Evolutionary conservation across 2,329 filamentous ascomycete species (phyloP).

Genomic region (Parascedosporium putredinis): DNA sequence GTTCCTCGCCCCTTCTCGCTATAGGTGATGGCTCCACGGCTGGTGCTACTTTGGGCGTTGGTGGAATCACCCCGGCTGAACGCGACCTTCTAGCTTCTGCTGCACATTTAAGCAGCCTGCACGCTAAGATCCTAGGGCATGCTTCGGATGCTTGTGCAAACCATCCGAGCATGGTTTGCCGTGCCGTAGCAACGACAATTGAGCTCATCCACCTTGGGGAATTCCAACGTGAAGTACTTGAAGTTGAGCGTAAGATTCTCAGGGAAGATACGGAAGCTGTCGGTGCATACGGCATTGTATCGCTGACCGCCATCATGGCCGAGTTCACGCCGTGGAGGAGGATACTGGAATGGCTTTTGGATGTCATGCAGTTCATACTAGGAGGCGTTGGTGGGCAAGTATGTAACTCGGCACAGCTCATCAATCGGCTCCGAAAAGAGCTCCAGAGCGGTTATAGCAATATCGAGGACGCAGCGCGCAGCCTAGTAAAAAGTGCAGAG

Average conservation of each 20-base stretch:
- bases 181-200: slow-evolving; percentile 74
- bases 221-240: slow-evolving; percentile 75
- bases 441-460: slow-evolving; percentile 82
- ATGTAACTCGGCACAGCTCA: slow-evolving; percentile 61
- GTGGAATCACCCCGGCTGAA: slow-evolving; percentile 64
- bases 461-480: slow-evolving; percentile 65
- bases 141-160: slow-evolving; percentile 56
- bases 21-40: slow-evolving; percentile 23
- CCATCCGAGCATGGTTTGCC: slow-evolving; percentile 74
- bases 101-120: slow-evolving; percentile 66
- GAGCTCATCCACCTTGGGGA: slow-evolving; percentile 61
- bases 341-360: slow-evolving; percentile 77
- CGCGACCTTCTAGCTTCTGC: slow-evolving; percentile 69
- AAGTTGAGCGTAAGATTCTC: slow-evolving; percentile 72
- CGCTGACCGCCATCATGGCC: slow-evolving; percentile 70
- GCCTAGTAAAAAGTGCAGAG: slow-evolving; percentile 70
- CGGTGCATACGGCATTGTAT: slow-evolving; percentile 87
- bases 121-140: slow-evolving; percentile 59
- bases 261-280: slow-evolving; percentile 68
- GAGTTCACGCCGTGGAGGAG: slow-evolving; percentile 84
- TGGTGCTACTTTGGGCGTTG: slow-evolving; percentile 30
- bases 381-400: slow-evolving; percentile 19
- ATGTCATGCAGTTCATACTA: slow-evolving; percentile 59
- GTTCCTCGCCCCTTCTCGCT: slow-evolving; percentile 79
- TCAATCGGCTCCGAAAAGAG: slow-evolving; percentile 65